These are phyloP conservation scores for Aeminium ludgeri DNA, from an alignment of 495 filamentous ascomycete genomes.

Conservation along the genomic window DNA sequence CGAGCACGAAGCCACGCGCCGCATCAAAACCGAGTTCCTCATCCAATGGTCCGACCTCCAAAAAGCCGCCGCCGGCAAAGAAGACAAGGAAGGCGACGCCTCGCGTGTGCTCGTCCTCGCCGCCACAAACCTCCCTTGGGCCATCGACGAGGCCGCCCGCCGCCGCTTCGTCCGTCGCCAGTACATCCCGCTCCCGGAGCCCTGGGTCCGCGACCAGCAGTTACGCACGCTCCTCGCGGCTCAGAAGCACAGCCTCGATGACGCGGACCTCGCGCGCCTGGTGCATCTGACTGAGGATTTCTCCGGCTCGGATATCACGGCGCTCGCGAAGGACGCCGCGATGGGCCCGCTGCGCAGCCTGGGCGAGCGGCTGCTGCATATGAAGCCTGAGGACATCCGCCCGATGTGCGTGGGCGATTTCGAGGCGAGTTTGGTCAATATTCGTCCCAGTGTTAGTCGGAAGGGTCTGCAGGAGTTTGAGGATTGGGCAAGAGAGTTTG, in stretches of 20 bases:
- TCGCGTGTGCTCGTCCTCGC: constrained; percentile 84
- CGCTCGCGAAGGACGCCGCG: constrained; percentile 90
- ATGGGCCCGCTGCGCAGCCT: constrained; percentile 92
- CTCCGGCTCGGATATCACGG: constrained; percentile 93
- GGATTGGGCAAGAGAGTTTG: constrained; percentile 86
- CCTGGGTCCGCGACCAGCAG: constrained; percentile 59
- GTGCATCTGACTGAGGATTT: constrained; percentile 85
- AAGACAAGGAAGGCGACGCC: constrained; percentile 54
- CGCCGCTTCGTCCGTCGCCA: constrained; percentile 83
- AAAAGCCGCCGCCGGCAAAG: constrained; percentile 75
- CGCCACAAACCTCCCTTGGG: constrained; percentile 94
- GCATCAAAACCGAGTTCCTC: constrained; percentile 95
- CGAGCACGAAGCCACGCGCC: constrained; percentile 82
- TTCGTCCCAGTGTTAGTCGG: constrained; percentile 78
- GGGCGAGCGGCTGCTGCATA: constrained; percentile 76
- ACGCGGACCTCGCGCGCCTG: constrained; percentile 55
- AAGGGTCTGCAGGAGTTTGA: constrained; percentile 75
- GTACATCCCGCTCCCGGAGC: constrained; percentile 89
- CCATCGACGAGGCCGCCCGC: constrained; percentile 89
- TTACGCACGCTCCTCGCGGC: constrained; percentile 61
- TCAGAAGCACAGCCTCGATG: constrained; percentile 68
- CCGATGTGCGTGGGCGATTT: constrained; percentile 77
- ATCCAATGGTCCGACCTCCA: constrained; percentile 95
- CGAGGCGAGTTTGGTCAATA: constrained; percentile 63
- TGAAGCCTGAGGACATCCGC: constrained; percentile 84